Evolutionary conservation across 495 filamentous ascomycete genomes (phyloP), one percentile per base, ranked within the genome.

Genomic region (Xylaria palmicola): DNA sequence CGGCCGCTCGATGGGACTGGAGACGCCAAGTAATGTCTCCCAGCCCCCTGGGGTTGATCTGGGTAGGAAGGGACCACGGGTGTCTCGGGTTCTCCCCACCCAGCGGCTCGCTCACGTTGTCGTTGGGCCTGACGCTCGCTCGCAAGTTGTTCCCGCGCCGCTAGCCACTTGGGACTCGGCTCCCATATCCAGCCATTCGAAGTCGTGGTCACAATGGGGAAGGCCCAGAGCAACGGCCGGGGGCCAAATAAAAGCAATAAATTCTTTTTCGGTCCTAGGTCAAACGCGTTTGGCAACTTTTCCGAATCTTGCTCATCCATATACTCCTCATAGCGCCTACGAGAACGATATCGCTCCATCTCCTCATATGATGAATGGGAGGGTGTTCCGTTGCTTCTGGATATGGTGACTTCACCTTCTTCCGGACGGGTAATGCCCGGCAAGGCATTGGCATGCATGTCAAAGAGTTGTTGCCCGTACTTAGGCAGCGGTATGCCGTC

Each of bases 101-200:
- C 82, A 2, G 82, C 81, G n/a, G 68, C 71, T 17, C 73, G 62
- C 65, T 89, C 84, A 43, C 84, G 76, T 56, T 84, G 79, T 22
- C 77, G 70, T 60, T 90, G 86, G 53, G 81, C 77, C 49, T 86
- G 83, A 15, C 90, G 77, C 62, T 86, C 81, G 4, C 73, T 51
- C 2, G 84, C 79, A 30, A 91, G 68, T 2, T 75, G 73, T 20
- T 91, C 87, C 40, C 85, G 80, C 3, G 86, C 87, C 24, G 84
- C 86, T 15, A 89, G 62, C 83, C 91, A 94, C 60, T 81, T 83
- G 1, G 77, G 74, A 59, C 85, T 96, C 1, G 92, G 83, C 68
- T 96, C 92, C 94, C 94, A 98, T 65, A 75, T 83, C 92, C 92
- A 98, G n/a, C 94, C 94, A 69, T 98, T 91, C 9, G 93, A 93